Evolutionary conservation across 176 grass and related monocot genomes (phyloP).

Genomic region (Guadua angustifolia): DNA sequence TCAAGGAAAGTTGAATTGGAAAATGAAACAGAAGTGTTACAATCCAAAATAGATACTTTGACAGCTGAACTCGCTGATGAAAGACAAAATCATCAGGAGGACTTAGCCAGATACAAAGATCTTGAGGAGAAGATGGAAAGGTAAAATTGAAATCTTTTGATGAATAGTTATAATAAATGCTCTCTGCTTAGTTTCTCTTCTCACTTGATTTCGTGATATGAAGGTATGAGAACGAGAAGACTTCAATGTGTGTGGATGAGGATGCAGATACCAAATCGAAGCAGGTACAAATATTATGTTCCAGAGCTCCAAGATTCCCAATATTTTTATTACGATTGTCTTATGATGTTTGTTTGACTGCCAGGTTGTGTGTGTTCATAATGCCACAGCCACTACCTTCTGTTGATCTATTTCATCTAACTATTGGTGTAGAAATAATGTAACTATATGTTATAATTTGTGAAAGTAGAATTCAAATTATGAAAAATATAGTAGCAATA

Average conservation of each 20-base stretch:
- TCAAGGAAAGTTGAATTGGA: slow-evolving; percentile 77
- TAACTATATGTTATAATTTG: slow-evolving; percentile 19
- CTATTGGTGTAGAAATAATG: slow-evolving; percentile 19
- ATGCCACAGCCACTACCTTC: not conserved
- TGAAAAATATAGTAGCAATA: not conserved
- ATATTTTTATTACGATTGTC: slow-evolving; percentile 10
- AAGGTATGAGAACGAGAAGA: slow-evolving; percentile 68
- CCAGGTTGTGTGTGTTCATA: slow-evolving; percentile 12
- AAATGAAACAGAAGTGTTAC: slow-evolving; percentile 63
- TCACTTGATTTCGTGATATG: slow-evolving; percentile 50
- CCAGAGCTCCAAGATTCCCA: not conserved
- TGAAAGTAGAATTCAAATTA: slow-evolving; percentile 9
- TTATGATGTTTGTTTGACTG: slow-evolving; percentile 14
- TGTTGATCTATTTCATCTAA: slow-evolving; percentile 12
- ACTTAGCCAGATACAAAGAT: slow-evolving; percentile 78
- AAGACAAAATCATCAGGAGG: slow-evolving; percentile 72
- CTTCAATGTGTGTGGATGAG: slow-evolving; percentile 55
- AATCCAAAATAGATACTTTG: slow-evolving; percentile 61
- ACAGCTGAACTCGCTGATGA: slow-evolving; percentile 70
- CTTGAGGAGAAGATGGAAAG: slow-evolving; percentile 83
- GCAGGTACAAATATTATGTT: slow-evolving; percentile 54
- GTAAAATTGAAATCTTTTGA: slow-evolving; percentile 52
- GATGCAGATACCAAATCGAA: slow-evolving; percentile 70
- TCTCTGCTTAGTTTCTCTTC: slow-evolving; percentile 30
- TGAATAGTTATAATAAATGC: not conserved